Percentiles rank a stretch among this genome's conserved stretches.
Evolutionary conservation across 2,329 filamentous ascomycete species (phyloP).

Genomic region (Aspergillus viridinutans): DNA sequence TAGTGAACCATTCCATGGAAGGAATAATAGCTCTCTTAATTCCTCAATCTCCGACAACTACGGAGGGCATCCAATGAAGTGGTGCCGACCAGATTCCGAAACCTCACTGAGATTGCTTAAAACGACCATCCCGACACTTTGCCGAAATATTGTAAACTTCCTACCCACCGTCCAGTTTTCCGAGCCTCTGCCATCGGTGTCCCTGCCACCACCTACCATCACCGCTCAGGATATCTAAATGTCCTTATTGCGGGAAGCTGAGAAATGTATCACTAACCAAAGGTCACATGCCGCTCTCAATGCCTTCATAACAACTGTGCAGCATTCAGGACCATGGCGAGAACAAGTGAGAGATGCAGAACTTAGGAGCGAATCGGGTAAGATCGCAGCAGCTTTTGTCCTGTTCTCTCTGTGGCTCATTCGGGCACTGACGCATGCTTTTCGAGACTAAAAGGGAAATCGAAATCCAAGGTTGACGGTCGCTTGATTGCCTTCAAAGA

Average conservation of each 20-base stretch:
- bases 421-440: constrained; percentile 2
- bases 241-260: constrained; percentile 43
- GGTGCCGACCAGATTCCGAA: background rate
- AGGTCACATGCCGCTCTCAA: constrained; percentile 33
- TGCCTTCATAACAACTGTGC: constrained; percentile 39
- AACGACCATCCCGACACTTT: background rate
- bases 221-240: constrained; percentile 26
- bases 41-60: background rate
- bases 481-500: constrained; percentile 66
- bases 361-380: constrained; percentile 33
- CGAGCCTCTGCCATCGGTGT: background rate
- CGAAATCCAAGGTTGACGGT: constrained; percentile 40
- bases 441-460: constrained; percentile 20
- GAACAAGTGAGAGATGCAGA: constrained; percentile 37
- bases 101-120: background rate
- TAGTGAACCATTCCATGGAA: background rate
- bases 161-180: background rate
- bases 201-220: background rate
- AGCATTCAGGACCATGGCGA: constrained; percentile 30
- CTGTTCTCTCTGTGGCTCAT: background rate
- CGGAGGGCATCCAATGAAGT: background rate
- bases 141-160: background rate
- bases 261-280: constrained; percentile 41
- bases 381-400: background rate
- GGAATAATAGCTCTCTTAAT: background rate